These are phyloP conservation scores for Rhizophagus clarus DNA, from an alignment of 192 early-diverging fungal genomes.

Conservation along the genomic window DNA sequence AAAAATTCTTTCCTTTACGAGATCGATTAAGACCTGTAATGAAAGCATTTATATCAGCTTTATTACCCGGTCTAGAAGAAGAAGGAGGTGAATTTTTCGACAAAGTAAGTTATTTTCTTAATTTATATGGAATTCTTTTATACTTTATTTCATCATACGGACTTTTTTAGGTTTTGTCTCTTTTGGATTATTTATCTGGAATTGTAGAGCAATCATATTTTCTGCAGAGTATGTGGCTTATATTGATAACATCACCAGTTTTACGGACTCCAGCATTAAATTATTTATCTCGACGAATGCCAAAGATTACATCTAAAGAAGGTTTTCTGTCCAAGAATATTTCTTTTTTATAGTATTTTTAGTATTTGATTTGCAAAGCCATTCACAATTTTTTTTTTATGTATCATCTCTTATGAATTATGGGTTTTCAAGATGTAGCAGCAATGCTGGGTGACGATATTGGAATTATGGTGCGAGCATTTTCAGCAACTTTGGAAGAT, in stretches of 20 bases:
- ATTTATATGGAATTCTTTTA: not conserved
- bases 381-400: not conserved
- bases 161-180: constrained; percentile 40
- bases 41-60: constrained; percentile 76
- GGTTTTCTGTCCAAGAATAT: constrained; percentile 40
- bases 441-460: constrained; percentile 71
- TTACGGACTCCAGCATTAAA: constrained; percentile 74
- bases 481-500: constrained; percentile 74
- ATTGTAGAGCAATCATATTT: constrained; percentile 78
- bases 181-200: constrained; percentile 68
- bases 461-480: constrained; percentile 71
- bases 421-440: constrained; percentile 55
- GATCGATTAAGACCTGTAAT: constrained; percentile 69
- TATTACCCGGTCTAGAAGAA: constrained; percentile 88
- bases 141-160: not conserved
- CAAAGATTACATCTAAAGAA: constrained; percentile 64
- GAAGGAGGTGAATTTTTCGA: constrained; percentile 85
- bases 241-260: constrained; percentile 68
- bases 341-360: too few species aligned
- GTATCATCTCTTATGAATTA: not conserved
- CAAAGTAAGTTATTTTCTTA: constrained; percentile 49
- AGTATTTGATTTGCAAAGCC: not conserved
- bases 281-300: constrained; percentile 76
- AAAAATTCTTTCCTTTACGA: constrained; percentile 77
- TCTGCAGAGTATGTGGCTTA: constrained; percentile 82